A percentile compares a stretch with the other conserved stretches of the same genome.
Conservation (phyloP, 257 asterid species). For the Gentiana dahurica region DNA sequence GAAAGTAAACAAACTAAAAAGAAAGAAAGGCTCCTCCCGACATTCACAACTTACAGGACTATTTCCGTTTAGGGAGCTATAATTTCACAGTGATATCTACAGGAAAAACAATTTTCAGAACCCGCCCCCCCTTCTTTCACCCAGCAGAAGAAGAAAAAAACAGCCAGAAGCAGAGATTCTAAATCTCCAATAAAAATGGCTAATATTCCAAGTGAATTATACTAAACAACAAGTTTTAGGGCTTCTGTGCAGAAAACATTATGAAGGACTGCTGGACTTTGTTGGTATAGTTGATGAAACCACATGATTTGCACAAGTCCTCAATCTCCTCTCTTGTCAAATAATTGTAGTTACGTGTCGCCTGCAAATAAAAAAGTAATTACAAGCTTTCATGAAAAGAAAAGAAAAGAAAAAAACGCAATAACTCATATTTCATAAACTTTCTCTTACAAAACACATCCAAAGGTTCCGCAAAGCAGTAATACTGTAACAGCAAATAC, state of each 20-base stretch:
- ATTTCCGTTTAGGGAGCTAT: too few relatives aligned
- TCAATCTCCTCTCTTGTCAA: conserved; percentile 74
- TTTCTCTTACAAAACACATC: neutral
- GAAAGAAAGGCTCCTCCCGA: too few relatives aligned
- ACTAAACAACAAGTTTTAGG: conserved; percentile 20
- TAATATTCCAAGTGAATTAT: too few relatives aligned
- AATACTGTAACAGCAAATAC: conserved; percentile 17
- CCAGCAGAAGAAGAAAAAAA: too few relatives aligned
- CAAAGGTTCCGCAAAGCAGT: conserved; percentile 1
- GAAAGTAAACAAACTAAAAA: too few relatives aligned
- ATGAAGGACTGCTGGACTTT: conserved; percentile 62
- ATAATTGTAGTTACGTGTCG: conserved; percentile 33
- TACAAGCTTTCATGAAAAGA: neutral
- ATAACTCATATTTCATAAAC: neutral
- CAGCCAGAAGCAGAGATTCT: too few relatives aligned
- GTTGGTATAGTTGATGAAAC: conserved; percentile 60
- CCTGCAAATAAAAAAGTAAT: conserved; percentile 16
- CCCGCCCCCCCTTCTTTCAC: too few relatives aligned
- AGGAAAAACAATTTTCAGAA: too few relatives aligned
- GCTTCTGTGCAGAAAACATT: conserved; percentile 82
- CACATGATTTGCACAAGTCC: conserved; percentile 70
- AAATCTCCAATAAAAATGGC: too few relatives aligned
- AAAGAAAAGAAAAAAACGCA: neutral
- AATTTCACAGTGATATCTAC: too few relatives aligned
- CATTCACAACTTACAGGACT: too few relatives aligned